Base-by-base conservation (phyloP, 306 rosid genomes). In the Medicago arabica region DNA sequence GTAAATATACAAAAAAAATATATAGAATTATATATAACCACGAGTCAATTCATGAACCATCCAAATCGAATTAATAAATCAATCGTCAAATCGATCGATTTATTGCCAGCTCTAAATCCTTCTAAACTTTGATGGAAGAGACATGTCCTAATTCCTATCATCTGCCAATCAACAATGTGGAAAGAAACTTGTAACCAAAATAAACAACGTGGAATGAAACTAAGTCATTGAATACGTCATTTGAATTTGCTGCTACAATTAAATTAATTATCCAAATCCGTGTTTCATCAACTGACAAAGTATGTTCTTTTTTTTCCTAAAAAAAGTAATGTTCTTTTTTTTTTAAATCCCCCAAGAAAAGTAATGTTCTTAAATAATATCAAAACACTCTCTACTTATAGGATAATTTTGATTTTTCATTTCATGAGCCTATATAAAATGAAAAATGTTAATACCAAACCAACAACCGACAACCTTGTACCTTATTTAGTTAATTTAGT, bases 221-320 rank as follows among this genome's bases (percentile, higher is more conserved):
- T 2, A 40, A 43, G 28, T 55, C 1, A 78, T 69, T 63, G 39
- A 51, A 64, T 12, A 36, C 51, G 78, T 41, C 64, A 41, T 67
- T 34, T 65, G 44, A 49, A 53, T 50, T 53, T 51, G 73, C 39
- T 50, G 14, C 41, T 28, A 36, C 39, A 47, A 73, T 23, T 63
- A 70, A 43, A 34, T 62, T 67, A 68, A 61, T 43, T 78, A 62
- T n/a, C 21, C 55, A 10, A 67, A 79, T 34, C 72, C 83, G 57
- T 18, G 67, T 71, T 62, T 54, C 40, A 1, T 25, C 73, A 78
- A 78, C 40, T 25, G 23, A 63, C 44, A 51, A 71, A 15, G 39
- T 64, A 41, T 49, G n/a, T n/a, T n/a, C n/a, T 34, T 34, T 34
- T 5, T 34, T 34, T 34, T 5, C 0, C 38, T 0, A 0, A 34